Base-by-base conservation (phyloP, 768 basidiomycete genomes). In the Zangia roseola region DNA sequence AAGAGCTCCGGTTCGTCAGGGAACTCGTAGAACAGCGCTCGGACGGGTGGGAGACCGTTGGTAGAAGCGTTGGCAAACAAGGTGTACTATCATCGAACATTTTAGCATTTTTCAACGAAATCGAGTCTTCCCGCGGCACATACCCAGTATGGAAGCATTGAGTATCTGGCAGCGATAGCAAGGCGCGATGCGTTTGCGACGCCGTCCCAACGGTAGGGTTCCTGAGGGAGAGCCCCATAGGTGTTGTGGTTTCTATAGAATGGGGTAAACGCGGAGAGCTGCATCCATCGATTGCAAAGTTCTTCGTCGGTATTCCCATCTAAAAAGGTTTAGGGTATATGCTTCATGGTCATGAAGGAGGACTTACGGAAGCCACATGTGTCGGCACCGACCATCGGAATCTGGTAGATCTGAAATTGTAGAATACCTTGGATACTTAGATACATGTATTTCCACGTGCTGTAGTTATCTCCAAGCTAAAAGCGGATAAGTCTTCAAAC, bases 211-310 rank as follows among this genome's bases (percentile, higher is more conserved):
- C 80, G 73, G 58, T 83, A 90, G 4, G 87, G 86, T 61, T 89
- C 88, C 62, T 90, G 88, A 9, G 80, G 64, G 35, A 87, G 71
- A 4, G 84, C 83, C n/a, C 79, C 81, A 43, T 71, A 71, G 35
- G 74, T 63, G 50, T 86, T 86, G 62, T 90, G 88, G 63, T 90
- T 90, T 42, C 88, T 72, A 64, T 80, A 88, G 73, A 91, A 91
- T 6, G 87, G 88, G 35, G 77, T 76, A 63, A 90, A 89, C 1
- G 87, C 88, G 7, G 84, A 77, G 14, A 89, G 74, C 64, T 83
- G 81, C 86, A 88, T 88, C 88, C 88, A 91, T n/a, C 89, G 77
- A 54, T 82, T 83, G 65, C 86, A 86, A 10, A 91, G 74, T 60
- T 89, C 87, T 63, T 90, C 88, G 57, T 87, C 79, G 4, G 82